Conservation (phyloP, 1,139 yeast species). For the Magnusiomyces sp. region DNA sequence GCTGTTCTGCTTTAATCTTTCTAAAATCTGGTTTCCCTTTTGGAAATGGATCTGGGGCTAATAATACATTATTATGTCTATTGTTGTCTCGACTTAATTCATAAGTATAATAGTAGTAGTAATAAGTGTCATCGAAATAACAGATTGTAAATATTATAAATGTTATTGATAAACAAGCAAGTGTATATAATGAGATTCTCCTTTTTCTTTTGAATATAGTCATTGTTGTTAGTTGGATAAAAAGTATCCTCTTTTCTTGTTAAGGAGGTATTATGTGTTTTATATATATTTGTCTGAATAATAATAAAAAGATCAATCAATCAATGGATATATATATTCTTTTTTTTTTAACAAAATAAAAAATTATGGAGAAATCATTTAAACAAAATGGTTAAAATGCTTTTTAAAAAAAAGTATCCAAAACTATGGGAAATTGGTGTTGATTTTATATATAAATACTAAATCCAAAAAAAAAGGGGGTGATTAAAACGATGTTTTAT, state of each 20-base stretch:
- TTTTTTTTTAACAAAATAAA: not conserved
- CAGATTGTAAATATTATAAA: not conserved
- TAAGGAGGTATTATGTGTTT: not conserved
- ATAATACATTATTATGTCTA: conserved; percentile 1
- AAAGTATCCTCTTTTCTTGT: not conserved
- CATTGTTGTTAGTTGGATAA: not conserved
- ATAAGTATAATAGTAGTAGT: not conserved
- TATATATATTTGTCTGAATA: not conserved
- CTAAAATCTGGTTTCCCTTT: conserved; percentile 13
- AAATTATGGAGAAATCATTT: not conserved
- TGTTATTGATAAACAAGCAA: not conserved
- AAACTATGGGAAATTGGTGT: not conserved
- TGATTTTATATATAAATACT: too few species aligned
- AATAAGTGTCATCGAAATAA: not conserved
- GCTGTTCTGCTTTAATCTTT: conserved; percentile 11
- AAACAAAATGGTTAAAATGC: not conserved
- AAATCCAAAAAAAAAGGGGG: too few species aligned
- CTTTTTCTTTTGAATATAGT: not conserved
- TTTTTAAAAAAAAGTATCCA: not conserved
- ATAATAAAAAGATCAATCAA: not conserved
- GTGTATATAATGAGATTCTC: not conserved
- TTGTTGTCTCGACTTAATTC: not conserved
- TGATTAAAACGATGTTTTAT: too few species aligned
- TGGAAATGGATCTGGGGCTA: conserved; percentile 14
- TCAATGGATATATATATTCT: not conserved